A percentile compares a stretch with the other conserved stretches of the same genome.
Conservation (phyloP, 2,329 filamentous ascomycete species). For the Clarireedia monteithiana region DNA sequence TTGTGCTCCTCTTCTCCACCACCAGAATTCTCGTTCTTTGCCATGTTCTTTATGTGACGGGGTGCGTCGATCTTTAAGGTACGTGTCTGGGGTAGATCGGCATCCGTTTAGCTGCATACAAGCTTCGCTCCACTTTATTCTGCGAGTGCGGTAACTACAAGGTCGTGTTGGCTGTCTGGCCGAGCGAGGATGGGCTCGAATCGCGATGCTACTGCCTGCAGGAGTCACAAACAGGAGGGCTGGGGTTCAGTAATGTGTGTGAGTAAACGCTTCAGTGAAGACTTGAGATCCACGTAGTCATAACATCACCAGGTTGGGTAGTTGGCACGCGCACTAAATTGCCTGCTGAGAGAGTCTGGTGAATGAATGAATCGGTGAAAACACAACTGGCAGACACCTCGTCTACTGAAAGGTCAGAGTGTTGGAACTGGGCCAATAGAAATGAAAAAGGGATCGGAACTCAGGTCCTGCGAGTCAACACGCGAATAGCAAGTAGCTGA, state of each 20-base stretch:
- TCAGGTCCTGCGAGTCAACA: too few relatives aligned
- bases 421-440: slow-evolving; percentile 2
- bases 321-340: neutral
- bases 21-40: slow-evolving; percentile 8
- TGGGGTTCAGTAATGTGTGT: neutral
- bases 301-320: slow-evolving; percentile 6
- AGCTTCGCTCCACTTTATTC: neutral
- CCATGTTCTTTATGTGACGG: slow-evolving; percentile 10
- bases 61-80: neutral
- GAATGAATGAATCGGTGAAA: slow-evolving; percentile 6
- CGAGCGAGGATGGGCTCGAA: neutral
- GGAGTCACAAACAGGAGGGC: neutral
- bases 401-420: neutral
- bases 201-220: neutral
- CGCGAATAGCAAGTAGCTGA: too few relatives aligned
- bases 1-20: slow-evolving; percentile 6
- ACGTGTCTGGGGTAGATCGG: too few relatives aligned
- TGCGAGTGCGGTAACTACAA: neutral
- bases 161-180: neutral
- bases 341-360: slow-evolving; percentile 6
- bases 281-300: neutral
- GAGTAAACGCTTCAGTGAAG: neutral
- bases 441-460: neutral
- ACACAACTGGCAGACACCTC: neutral
- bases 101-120: neutral